phyloP scores from a whole-genome alignment of 306 rosid genomes.

The Cyamopsis tetragonoloba region DNA sequence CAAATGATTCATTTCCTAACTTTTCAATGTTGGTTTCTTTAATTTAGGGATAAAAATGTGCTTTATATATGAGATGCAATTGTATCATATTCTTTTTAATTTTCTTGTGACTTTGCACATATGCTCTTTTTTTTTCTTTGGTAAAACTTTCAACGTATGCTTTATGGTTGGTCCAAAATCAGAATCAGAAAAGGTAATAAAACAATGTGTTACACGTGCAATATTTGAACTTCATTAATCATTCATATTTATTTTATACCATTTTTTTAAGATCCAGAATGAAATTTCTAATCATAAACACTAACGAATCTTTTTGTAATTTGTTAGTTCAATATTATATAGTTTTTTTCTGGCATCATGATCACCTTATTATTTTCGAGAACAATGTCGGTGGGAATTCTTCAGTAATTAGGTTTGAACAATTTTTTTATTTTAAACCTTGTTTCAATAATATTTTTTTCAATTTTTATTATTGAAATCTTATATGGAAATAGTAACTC shows the following conservation, averaged over 20 bases:
- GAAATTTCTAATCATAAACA: neutral
- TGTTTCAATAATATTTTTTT: too few species aligned
- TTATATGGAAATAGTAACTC: too few species aligned
- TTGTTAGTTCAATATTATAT: neutral
- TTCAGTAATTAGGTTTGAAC: too few species aligned
- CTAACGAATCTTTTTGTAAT: slow-evolving; percentile 10
- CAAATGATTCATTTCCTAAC: neutral
- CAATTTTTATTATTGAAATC: too few species aligned
- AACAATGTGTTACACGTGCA: slow-evolving; percentile 5
- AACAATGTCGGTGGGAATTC: too few species aligned
- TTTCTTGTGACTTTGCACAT: neutral
- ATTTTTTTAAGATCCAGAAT: neutral
- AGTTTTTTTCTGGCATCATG: neutral
- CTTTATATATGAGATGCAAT: neutral
- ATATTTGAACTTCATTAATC: neutral
- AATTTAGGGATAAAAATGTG: neutral
- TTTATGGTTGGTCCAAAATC: neutral
- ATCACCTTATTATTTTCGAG: neutral
- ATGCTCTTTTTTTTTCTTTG: too few species aligned
- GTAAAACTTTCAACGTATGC: too few species aligned
- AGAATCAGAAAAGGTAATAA: neutral
- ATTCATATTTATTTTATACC: neutral
- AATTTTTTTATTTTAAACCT: too few species aligned
- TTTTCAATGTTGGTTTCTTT: slow-evolving; percentile 7
- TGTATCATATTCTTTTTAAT: neutral